phyloP scores from a whole-genome alignment of 2,329 filamentous ascomycete species.

The Aureobasidium sp. region DNA sequence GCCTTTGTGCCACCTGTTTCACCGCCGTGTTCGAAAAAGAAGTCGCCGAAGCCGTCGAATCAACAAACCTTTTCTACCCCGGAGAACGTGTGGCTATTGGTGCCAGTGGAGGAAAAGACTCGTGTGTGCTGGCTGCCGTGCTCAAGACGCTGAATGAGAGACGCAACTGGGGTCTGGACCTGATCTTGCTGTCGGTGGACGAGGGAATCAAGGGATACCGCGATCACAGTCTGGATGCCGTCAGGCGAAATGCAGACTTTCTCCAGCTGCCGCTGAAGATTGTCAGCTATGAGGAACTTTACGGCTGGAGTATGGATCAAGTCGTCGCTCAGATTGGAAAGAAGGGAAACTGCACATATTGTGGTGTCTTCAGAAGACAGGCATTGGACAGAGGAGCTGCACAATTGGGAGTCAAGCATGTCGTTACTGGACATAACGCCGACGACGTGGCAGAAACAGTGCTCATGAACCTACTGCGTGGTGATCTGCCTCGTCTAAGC shows the following conservation, averaged over 20 bases:
- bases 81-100: slow-evolving; percentile 91
- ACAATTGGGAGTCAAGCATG: slow-evolving; percentile 78
- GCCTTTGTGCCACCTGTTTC: slow-evolving; percentile 87
- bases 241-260: slow-evolving; percentile 85
- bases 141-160: slow-evolving; percentile 91
- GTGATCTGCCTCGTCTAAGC: slow-evolving; percentile 79
- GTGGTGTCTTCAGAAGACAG: slow-evolving; percentile 90
- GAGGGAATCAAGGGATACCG: slow-evolving; percentile 96
- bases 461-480: slow-evolving; percentile 90
- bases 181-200: slow-evolving; percentile 85
- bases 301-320: slow-evolving; percentile 99
- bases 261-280: slow-evolving; percentile 90
- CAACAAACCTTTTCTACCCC: slow-evolving; percentile 69
- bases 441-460: slow-evolving; percentile 97
- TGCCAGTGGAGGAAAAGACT: slow-evolving; percentile 95
- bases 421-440: slow-evolving; percentile 95
- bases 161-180: slow-evolving; percentile 75
- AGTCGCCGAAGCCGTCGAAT: slow-evolving; percentile 84
- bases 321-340: slow-evolving; percentile 94
- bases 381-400: slow-evolving; percentile 89
- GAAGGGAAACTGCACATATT: slow-evolving; percentile 98
- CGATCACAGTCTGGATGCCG: slow-evolving; percentile 91
- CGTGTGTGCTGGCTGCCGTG: slow-evolving; percentile 88
- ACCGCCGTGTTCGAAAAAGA: slow-evolving; percentile 83
- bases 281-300: slow-evolving; percentile 85